Conservation (phyloP, 768 basidiomycete genomes). For the Rhizopogon vesiculosus region DNA sequence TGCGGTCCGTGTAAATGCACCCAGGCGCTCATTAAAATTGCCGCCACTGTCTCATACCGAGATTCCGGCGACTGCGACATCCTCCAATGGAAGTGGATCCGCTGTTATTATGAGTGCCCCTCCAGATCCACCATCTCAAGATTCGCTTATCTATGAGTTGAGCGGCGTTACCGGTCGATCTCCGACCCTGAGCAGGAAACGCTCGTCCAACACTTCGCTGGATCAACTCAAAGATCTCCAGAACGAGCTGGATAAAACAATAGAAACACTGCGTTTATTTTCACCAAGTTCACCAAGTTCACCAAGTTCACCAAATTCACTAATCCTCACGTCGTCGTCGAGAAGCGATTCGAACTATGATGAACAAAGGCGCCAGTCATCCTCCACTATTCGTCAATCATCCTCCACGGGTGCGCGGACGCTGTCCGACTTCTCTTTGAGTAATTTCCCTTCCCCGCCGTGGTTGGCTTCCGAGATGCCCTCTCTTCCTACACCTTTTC, state of each 20-base stretch:
- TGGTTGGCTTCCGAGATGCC: conserved; percentile 15
- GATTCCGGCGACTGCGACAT: not conserved
- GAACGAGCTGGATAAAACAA: conserved; percentile 58
- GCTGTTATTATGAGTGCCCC: not conserved
- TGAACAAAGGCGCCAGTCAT: conserved; percentile 11
- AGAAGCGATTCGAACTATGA: conserved; percentile 15
- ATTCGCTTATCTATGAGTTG: conserved; percentile 44
- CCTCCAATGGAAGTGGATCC: not conserved
- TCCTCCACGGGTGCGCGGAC: conserved; percentile 24
- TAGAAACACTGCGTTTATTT: conserved; percentile 51
- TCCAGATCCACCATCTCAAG: conserved; percentile 12
- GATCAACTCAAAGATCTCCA: conserved; percentile 57
- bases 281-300: conserved; percentile 22
- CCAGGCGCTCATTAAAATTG: not conserved
- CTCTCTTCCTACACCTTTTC: conserved; percentile 12
- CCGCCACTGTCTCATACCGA: not conserved
- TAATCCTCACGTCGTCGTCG: conserved; percentile 19
- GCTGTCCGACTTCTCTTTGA: conserved; percentile 58
- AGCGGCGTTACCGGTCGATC: conserved; percentile 28
- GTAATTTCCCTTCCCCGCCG: conserved; percentile 67
- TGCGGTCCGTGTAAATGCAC: not conserved
- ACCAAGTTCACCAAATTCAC: not conserved
- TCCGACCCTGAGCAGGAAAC: conserved; percentile 2
- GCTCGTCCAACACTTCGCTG: conserved; percentile 32
- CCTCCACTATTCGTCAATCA: conserved; percentile 19